Percentiles rank a stretch among this genome's conserved stretches.
phyloP scores from a whole-genome alignment of 1,139 yeast species.

The Suhomyces choctaworum region DNA sequence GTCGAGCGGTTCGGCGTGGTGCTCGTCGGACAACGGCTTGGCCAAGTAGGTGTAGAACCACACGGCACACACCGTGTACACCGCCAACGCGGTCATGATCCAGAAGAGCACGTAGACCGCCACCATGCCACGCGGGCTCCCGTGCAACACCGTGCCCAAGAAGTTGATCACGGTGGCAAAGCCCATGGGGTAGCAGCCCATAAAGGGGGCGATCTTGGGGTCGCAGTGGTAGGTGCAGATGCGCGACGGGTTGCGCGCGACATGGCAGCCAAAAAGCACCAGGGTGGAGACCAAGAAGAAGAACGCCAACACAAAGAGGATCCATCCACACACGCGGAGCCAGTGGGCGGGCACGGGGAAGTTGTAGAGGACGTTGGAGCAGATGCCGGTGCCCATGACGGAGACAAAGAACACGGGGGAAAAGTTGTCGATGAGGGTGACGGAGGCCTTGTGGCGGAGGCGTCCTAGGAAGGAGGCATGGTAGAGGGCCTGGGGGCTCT shows the following conservation, averaged over 20 bases:
- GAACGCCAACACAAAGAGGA: constrained; percentile 56
- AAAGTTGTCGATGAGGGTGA: constrained; percentile 31
- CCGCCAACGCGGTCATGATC: constrained; percentile 54
- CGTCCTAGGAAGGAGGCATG: neutral
- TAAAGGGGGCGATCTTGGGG: constrained; percentile 53
- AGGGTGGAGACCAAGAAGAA: constrained; percentile 46
- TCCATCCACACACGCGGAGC: constrained; percentile 58
- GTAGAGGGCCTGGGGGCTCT: neutral
- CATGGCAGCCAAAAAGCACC: constrained; percentile 37
- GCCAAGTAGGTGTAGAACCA: constrained; percentile 43
- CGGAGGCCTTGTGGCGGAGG: constrained; percentile 6
- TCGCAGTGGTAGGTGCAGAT: constrained; percentile 40
- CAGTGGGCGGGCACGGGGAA: constrained; percentile 68
- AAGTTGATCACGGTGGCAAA: constrained; percentile 62
- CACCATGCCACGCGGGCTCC: constrained; percentile 32
- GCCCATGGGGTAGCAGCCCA: constrained; percentile 85
- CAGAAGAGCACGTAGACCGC: constrained; percentile 68
- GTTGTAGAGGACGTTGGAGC: constrained; percentile 55
- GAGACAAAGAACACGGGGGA: constrained; percentile 66
- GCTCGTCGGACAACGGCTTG: constrained; percentile 15
- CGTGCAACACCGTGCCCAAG: constrained; percentile 39
- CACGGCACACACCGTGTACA: constrained; percentile 60
- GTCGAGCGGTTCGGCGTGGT: constrained; percentile 16
- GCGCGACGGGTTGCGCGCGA: constrained; percentile 36
- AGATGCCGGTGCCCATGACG: constrained; percentile 85